Conservation (phyloP, 495 filamentous ascomycete species). For the Podospora comata region DNA sequence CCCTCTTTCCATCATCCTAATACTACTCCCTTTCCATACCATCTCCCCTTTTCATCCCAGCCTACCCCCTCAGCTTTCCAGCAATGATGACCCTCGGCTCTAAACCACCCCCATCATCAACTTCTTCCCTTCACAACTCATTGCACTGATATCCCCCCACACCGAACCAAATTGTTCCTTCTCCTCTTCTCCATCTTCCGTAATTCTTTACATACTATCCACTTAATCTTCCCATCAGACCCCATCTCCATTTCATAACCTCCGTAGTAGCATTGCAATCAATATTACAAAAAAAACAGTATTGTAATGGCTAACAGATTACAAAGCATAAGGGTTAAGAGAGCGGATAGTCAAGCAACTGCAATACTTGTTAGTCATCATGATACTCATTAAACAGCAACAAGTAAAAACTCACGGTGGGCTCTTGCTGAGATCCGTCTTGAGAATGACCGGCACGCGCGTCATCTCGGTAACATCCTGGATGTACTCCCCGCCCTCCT, state of each 20-base stretch:
- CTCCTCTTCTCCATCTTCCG: background rate
- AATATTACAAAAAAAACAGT: background rate
- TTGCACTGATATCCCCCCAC: background rate
- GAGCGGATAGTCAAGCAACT: conserved; percentile 98
- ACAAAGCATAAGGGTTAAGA: conserved; percentile 93
- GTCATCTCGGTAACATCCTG: conserved; percentile 99
- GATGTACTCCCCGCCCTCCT: conserved; percentile 93
- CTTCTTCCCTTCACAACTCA: background rate
- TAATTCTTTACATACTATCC: background rate
- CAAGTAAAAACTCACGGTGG: conserved; percentile 74
- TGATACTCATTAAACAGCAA: background rate
- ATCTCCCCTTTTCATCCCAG: conserved; percentile 6
- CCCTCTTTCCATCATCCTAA: background rate
- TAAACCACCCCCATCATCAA: background rate
- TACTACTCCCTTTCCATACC: background rate
- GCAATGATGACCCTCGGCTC: background rate
- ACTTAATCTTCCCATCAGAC: background rate
- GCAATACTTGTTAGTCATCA: conserved; percentile 37
- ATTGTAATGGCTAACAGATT: conserved; percentile 8
- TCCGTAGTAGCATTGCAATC: background rate
- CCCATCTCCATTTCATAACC: background rate
- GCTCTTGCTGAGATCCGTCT: conserved; percentile 97
- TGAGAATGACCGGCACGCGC: conserved; percentile 89
- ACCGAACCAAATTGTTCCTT: background rate
- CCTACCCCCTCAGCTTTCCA: background rate